Evolutionary conservation across 2,329 filamentous ascomycete species (phyloP), one percentile per base, ranked within the genome.

Genomic region (Lasiodiplodia gonubiensis): DNA sequence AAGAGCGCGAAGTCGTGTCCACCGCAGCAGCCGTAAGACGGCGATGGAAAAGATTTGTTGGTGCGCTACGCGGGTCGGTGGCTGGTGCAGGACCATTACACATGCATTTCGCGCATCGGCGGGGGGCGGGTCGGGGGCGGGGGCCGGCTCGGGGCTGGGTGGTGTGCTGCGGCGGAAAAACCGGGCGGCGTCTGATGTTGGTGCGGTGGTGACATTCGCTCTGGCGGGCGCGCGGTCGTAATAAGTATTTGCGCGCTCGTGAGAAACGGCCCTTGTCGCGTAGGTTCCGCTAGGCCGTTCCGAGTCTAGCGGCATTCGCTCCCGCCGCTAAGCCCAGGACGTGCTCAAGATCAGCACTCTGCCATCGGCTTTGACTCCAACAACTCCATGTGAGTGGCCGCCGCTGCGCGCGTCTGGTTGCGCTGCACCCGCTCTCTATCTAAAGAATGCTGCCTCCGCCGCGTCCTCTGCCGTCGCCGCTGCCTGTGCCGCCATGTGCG

Each of bases 161-260:
- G 48, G 54, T 59, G 54, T 59, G 48, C 61, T 53, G 42, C 42
- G 64, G 35, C 53, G 64, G 64, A 59, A 66, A 66, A 66, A 66
- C 48, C 46, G 52, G 64, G 51, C 51, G 64, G 64, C 52, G 39
- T 51, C 30, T 48, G 64, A 39, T 60, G 64, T 60, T 67, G 65
- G 55, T 59, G 65, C 65, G 55, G 54, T 60, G 46, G 65, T 67
- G 54, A 67, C 65, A 60, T 67, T 52, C 42, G 65, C 65, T 59
- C 54, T 67, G 54, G 55, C 65, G 65, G 54, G 65, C 65, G 65
- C 65, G 65, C 65, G 65, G 55, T 67, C 51, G 49, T 64, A 53
- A 54, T 64, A 64, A 54, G 49, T 63, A 51, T 63, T 61, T 61
- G 57, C 57, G 57, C 57, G 57, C 57, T 59, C 57, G 57, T 61